A percentile compares a stretch with the other conserved stretches of the same genome.
Conservation (phyloP, 2,329 filamentous ascomycete genomes). For the Calonectria naviculata region DNA sequence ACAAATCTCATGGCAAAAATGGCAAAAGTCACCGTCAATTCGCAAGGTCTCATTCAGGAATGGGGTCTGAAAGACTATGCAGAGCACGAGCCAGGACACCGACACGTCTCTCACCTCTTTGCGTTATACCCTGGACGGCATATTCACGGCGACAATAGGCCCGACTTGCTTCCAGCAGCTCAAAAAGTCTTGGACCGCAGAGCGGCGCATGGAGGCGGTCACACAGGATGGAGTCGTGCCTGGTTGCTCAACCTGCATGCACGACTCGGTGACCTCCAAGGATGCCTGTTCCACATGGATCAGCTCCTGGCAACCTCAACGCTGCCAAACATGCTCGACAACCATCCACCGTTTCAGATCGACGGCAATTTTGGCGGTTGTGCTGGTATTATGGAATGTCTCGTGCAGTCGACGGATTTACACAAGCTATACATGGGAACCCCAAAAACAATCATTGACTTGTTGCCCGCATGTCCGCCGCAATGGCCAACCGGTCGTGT, state of each 20-base stretch:
- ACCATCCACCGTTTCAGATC: conserved; percentile 43
- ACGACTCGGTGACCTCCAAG: conserved; percentile 45
- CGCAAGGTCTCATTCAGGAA: conserved; percentile 48
- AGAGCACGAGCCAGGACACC: conserved; percentile 58
- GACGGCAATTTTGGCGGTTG: conserved; percentile 43
- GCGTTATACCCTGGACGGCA: conserved; percentile 56
- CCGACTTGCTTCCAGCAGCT: conserved; percentile 41
- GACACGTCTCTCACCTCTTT: conserved; percentile 62
- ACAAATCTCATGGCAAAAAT: conserved; percentile 11
- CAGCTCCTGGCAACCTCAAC: conserved; percentile 28
- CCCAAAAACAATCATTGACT: conserved; percentile 6
- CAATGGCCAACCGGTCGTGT: conserved; percentile 25
- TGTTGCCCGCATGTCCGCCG: conserved; percentile 31
- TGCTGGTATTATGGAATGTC: conserved; percentile 34
- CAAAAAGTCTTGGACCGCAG: conserved; percentile 42
- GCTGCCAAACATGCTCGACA: conserved; percentile 32
- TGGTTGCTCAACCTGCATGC: conserved; percentile 63
- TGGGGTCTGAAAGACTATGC: conserved; percentile 50
- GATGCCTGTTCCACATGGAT: conserved; percentile 29
- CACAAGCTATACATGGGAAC: conserved; percentile 13
- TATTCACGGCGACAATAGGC: conserved; percentile 29
- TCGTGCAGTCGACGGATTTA: conserved; percentile 30
- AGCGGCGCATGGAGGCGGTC: conserved; percentile 51
- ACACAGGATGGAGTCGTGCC: conserved; percentile 63
- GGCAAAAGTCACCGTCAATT: conserved; percentile 25